Percentiles rank a stretch among this genome's conserved stretches.
Conservation (phyloP, 805 yeast genomes). For the Candida corydali region DNA sequence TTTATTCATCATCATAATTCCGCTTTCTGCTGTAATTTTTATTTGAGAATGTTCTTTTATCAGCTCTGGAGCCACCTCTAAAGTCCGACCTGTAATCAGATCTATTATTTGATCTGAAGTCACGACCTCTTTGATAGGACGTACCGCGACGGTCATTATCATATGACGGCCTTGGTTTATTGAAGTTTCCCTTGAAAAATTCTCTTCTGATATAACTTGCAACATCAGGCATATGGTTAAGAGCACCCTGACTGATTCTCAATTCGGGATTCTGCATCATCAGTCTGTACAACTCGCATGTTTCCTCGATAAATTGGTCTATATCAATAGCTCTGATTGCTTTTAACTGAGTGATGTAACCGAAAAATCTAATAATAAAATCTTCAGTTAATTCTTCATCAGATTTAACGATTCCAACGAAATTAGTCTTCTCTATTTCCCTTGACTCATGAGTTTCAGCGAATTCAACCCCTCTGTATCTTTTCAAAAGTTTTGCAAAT, state of each 20-base stretch:
- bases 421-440: conserved; percentile 19
- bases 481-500: conserved; percentile 46
- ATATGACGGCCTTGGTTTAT: not conserved
- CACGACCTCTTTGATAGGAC: not conserved
- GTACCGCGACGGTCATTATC: conserved; percentile 1
- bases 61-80: conserved; percentile 4
- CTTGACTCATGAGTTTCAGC: conserved; percentile 37
- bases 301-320: conserved; percentile 26
- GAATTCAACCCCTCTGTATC: conserved; percentile 53
- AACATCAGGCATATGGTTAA: conserved; percentile 3
- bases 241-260: not conserved
- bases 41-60: not conserved
- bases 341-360: conserved; percentile 24
- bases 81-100: not conserved
- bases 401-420: conserved; percentile 13
- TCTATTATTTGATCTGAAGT: not conserved
- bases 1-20: not conserved
- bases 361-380: conserved; percentile 22
- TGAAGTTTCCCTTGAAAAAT: not conserved
- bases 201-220: conserved; percentile 8
- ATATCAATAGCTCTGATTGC: conserved; percentile 12
- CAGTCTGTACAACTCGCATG: conserved; percentile 20
- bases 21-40: too few relatives aligned
- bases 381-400: conserved; percentile 19
- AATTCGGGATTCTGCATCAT: conserved; percentile 14